Base-by-base conservation (phyloP, 2,329 filamentous ascomycete genomes). In the Pseudodiploospora longispora region DNA sequence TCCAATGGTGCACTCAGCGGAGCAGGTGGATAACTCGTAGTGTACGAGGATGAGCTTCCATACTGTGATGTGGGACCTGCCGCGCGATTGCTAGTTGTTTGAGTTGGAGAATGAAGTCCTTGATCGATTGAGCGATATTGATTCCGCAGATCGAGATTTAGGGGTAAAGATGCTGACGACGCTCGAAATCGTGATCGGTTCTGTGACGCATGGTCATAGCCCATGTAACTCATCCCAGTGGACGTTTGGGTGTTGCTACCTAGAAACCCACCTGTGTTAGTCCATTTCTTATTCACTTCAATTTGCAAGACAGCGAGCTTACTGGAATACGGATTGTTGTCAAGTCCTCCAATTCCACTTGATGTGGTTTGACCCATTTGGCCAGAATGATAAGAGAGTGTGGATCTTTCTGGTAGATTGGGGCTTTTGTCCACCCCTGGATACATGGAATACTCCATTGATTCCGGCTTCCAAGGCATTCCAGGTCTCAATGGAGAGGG, bases 391-490 rank as follows among this genome's bases (percentile, higher is more conserved):
- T 79, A 80, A 30, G 74, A 52, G 29, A 73, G 67, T 37, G 68
- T 67, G 32, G 74, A 72, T 40, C 74, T 64, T 35, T 68, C 67
- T 36, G 63, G 62, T 32, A 73, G 60, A 40, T 64, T 66, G 4
- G 76, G 69, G 53, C 72, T 77, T 6, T 61, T 57, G 44, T 65
- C 68, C 6, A 64, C 63, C 10, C 62, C 64, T 38, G 72, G 67
- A 53, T 77, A 80, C 8, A 66, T 69, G 8, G 66, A 69, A 55
- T 80, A 82, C 53, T 80, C 76, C 45, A 81, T 70, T 1, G 72
- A 65, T 48, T 78, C 75, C 10, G 75, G 74, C 58, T 80, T 81
- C 78, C 78, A 82, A 9, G 76, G 75, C 74, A 81, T 77, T 55
- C 73, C 77, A 7, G 77, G 70, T 32, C 77, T 68, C 38, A 82